Conservation (phyloP, 345 rosid genomes). For the Moricandia moricandioides region DNA sequence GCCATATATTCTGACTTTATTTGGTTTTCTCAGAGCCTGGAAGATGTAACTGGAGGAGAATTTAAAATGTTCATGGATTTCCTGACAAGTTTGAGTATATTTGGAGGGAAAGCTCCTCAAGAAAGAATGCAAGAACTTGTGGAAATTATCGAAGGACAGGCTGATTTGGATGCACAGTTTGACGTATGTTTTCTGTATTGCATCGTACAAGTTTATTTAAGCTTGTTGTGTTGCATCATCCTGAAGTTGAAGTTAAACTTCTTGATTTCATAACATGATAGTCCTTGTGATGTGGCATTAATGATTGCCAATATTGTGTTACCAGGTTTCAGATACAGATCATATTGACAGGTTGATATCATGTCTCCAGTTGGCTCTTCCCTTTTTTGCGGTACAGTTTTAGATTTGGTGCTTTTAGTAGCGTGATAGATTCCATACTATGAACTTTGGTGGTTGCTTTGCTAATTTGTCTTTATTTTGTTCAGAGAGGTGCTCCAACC, state of each 20-base stretch:
- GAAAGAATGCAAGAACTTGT: constrained; percentile 94
- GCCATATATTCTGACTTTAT: background rate
- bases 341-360: constrained; percentile 95
- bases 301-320: constrained; percentile 9
- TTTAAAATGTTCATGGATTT: constrained; percentile 99
- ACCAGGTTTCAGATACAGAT: constrained; percentile 88
- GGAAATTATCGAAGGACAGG: constrained; percentile 89
- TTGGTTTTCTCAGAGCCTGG: constrained; percentile 61
- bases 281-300: background rate
- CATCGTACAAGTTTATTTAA: constrained; percentile 48
- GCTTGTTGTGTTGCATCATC: constrained; percentile 21
- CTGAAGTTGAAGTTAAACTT: background rate
- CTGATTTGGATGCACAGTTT: constrained; percentile 90
- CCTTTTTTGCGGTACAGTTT: constrained; percentile 78
- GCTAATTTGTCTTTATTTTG: constrained; percentile 24
- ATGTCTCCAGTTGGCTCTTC: constrained; percentile 89
- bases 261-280: constrained; percentile 2
- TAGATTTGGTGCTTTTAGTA: background rate
- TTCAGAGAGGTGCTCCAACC: constrained; percentile 89
- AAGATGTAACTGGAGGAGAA: constrained; percentile 95
- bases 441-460: background rate
- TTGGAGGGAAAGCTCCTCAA: constrained; percentile 91
- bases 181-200: constrained; percentile 50
- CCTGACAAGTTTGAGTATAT: constrained; percentile 77
- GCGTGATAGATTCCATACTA: background rate